Conservation (phyloP, 495 filamentous ascomycete genomes). For the Amorphotheca resinae region DNA sequence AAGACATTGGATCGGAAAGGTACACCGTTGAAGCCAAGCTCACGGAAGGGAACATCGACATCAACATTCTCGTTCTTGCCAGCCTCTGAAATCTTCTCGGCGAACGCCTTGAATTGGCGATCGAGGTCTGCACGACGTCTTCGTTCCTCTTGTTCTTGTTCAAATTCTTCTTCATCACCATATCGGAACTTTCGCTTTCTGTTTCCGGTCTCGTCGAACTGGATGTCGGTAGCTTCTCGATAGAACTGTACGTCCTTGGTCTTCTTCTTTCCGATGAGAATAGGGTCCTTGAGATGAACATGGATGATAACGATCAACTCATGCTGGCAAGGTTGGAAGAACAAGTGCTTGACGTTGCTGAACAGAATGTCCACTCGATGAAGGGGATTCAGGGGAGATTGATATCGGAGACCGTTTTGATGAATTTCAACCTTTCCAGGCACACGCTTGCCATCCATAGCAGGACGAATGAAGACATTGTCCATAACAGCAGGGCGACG, state of each 20-base stretch:
- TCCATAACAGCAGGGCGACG: slow-evolving; percentile 77
- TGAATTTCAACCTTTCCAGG: slow-evolving; percentile 94
- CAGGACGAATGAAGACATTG: slow-evolving; percentile 86
- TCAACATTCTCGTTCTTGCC: slow-evolving; percentile 71
- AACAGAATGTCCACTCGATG: slow-evolving; percentile 89
- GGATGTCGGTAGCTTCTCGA: slow-evolving; percentile 93
- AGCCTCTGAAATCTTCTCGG: slow-evolving; percentile 93
- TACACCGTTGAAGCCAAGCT: slow-evolving; percentile 93
- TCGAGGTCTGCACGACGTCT: slow-evolving; percentile 82
- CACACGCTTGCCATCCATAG: slow-evolving; percentile 89
- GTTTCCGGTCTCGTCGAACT: slow-evolving; percentile 98
- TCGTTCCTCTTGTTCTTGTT: slow-evolving; percentile 95
- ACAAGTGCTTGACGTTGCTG: slow-evolving; percentile 96
- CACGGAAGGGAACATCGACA: slow-evolving; percentile 92
- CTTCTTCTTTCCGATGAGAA: slow-evolving; percentile 98
- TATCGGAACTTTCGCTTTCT: slow-evolving; percentile 96
- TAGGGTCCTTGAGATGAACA: slow-evolving; percentile 92
- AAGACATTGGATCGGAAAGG: slow-evolving; percentile 89
- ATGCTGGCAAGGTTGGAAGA: slow-evolving; percentile 94
- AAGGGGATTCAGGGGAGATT: slow-evolving; percentile 68
- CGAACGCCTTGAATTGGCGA: slow-evolving; percentile 88
- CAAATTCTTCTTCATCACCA: slow-evolving; percentile 97
- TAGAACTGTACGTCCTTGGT: slow-evolving; percentile 98
- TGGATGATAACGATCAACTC: slow-evolving; percentile 98
- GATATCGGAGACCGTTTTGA: slow-evolving; percentile 95